Conservation (phyloP, 176 grass and related monocot species). For the Triticum timopheevii region DNA sequence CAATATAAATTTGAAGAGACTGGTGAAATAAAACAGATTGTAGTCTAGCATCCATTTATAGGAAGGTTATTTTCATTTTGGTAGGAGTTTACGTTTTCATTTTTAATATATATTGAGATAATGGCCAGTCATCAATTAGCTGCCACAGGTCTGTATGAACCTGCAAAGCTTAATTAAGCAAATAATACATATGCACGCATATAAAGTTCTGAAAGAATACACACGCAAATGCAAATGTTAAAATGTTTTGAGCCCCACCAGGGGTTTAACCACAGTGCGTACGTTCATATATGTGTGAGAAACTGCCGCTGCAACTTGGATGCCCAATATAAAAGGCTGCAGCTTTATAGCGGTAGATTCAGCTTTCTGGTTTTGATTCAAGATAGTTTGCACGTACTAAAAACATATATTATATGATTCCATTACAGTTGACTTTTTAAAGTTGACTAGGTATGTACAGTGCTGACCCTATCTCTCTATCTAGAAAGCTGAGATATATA, state of each 20-base stretch:
- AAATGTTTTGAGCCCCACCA: constrained; percentile 20
- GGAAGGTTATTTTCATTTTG: background rate
- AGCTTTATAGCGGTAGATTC: constrained; percentile 14
- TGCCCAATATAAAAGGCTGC: constrained; percentile 4
- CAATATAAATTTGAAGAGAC: background rate
- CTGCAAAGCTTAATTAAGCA: background rate
- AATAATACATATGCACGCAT: background rate
- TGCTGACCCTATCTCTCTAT: constrained; percentile 20
- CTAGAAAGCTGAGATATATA: constrained; percentile 18
- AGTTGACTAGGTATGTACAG: constrained; percentile 6
- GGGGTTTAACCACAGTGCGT: background rate
- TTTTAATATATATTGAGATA: background rate
- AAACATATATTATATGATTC: background rate
- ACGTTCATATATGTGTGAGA: background rate
- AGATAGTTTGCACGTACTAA: background rate
- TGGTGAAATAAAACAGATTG: background rate
- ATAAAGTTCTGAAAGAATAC: background rate
- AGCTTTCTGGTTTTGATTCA: constrained; percentile 1
- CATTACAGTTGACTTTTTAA: constrained; percentile 31
- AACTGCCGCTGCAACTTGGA: constrained; percentile 24
- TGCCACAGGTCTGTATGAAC: background rate
- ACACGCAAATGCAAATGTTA: background rate
- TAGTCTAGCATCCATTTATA: background rate
- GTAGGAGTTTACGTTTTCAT: background rate
- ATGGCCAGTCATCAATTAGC: background rate